A percentile compares a stretch with the other conserved stretches of the same genome.
Conservation (phyloP, 495 filamentous ascomycete species). For the Tuber melanosporum region DNA sequence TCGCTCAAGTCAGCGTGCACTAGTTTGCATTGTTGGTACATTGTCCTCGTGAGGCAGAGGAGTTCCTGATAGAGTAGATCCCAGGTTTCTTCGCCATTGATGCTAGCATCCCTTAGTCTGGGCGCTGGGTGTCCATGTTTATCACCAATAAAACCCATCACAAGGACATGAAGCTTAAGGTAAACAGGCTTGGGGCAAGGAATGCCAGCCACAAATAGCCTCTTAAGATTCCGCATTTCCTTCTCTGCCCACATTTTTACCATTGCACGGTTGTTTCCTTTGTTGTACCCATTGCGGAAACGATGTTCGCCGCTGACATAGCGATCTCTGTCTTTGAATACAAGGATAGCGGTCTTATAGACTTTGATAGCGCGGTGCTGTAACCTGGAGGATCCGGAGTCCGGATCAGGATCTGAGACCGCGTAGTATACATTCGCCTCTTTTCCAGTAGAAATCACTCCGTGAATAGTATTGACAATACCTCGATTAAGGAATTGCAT, state of each 20-base stretch:
- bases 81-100: conserved; percentile 56
- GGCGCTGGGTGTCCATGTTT: conserved; percentile 80
- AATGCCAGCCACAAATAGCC: conserved; percentile 74
- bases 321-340: conserved; percentile 93
- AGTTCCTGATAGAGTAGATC: conserved; percentile 71
- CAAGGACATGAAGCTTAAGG: conserved; percentile 80
- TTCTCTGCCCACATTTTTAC: conserved; percentile 98
- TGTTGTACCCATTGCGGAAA: conserved; percentile 75
- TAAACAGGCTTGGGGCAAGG: conserved; percentile 83
- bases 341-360: conserved; percentile 92
- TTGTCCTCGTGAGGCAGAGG: conserved; percentile 76
- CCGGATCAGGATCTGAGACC: conserved; percentile 48
- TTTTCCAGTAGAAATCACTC: conserved; percentile 89
- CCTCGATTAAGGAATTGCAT: conserved; percentile 88
- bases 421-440: conserved; percentile 96
- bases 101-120: conserved; percentile 54
- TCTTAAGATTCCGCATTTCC: conserved; percentile 86
- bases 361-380: conserved; percentile 83
- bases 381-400: conserved; percentile 48
- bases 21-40: conserved; percentile 82
- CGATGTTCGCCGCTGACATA: conserved; percentile 91
- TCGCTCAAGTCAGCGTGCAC: conserved; percentile 96
- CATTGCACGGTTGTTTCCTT: conserved; percentile 87
- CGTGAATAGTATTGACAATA: conserved; percentile 71
- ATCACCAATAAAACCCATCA: conserved; percentile 89